These are phyloP conservation scores for Hyphopichia pseudoburtonii DNA, from an alignment of 1,139 yeast genomes.

Conservation along the genomic window DNA sequence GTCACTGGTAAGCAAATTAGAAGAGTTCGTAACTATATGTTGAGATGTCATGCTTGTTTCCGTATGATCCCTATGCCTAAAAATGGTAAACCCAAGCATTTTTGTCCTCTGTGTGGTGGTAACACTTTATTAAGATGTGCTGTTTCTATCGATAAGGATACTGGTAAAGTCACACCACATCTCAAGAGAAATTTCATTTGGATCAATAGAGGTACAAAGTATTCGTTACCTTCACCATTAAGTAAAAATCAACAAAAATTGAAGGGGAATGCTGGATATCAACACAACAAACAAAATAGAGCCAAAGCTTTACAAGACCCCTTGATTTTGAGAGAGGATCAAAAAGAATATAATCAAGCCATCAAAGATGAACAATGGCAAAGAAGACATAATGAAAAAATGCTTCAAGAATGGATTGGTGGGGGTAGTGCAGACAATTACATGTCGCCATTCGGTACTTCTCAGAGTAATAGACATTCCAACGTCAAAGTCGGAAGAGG, in stretches of 20 bases:
- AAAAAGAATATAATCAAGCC: conserved; percentile 87
- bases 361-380: conserved; percentile 87
- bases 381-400: conserved; percentile 80
- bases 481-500: conserved; percentile 85
- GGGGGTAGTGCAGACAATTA: conserved; percentile 92
- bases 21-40: conserved; percentile 86
- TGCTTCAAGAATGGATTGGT: conserved; percentile 85
- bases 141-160: conserved; percentile 73
- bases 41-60: conserved; percentile 97
- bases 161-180: conserved; percentile 89
- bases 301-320: conserved; percentile 53
- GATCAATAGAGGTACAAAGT: conserved; percentile 86
- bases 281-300: conserved; percentile 62
- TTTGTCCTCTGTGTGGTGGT: conserved; percentile 97
- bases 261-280: conserved; percentile 72
- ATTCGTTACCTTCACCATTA: conserved; percentile 69
- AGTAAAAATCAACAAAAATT: conserved; percentile 62
- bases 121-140: conserved; percentile 87
- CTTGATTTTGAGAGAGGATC: conserved; percentile 83
- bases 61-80: conserved; percentile 74
- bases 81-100: conserved; percentile 75
- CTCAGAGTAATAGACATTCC: conserved; percentile 59
- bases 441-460: conserved; percentile 81
- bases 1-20: conserved; percentile 83
- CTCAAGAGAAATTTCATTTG: conserved; percentile 90